Evolutionary conservation across 768 basidiomycete species (phyloP).

Genomic region (Mycena polygramma): DNA sequence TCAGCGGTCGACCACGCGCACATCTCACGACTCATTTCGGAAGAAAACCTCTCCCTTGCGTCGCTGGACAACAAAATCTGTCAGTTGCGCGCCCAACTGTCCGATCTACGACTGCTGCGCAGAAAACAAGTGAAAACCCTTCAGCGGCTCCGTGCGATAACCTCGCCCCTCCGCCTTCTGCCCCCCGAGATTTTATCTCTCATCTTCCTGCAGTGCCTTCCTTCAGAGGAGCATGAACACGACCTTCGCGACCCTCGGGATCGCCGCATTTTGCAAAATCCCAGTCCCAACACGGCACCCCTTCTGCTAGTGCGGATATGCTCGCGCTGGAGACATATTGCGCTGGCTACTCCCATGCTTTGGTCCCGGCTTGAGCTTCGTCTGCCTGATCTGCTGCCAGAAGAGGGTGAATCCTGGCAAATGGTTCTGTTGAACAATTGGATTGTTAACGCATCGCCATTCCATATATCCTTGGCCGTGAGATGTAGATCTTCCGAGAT

Average conservation of each 20-base stretch:
- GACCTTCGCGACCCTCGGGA: too few relatives aligned
- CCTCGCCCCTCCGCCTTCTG: conserved; percentile 9
- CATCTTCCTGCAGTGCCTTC: conserved; percentile 11
- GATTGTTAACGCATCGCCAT: not conserved
- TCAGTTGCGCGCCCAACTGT: not conserved
- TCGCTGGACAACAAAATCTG: not conserved
- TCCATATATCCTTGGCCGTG: conserved; percentile 1
- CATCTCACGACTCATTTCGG: conserved; percentile 4
- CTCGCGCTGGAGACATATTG: conserved; percentile 11
- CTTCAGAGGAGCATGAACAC: not conserved
- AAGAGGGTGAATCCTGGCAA: not conserved
- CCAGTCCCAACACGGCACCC: not conserved
- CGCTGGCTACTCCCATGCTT: conserved; percentile 9
- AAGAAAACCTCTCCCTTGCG: not conserved
- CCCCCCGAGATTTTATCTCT: conserved; percentile 17
- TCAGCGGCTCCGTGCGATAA: not conserved
- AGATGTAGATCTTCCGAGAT: not conserved
- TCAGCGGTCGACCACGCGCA: not conserved
- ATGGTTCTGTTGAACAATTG: conserved; percentile 6
- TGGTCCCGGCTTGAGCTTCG: not conserved
- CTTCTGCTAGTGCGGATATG: conserved; percentile 16
- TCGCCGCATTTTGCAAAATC: not conserved
- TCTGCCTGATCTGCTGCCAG: not conserved
- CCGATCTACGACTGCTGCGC: not conserved
- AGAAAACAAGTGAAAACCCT: not conserved